phyloP scores from a whole-genome alignment of 305 asterid species.

The Rubia tinctorum region DNA sequence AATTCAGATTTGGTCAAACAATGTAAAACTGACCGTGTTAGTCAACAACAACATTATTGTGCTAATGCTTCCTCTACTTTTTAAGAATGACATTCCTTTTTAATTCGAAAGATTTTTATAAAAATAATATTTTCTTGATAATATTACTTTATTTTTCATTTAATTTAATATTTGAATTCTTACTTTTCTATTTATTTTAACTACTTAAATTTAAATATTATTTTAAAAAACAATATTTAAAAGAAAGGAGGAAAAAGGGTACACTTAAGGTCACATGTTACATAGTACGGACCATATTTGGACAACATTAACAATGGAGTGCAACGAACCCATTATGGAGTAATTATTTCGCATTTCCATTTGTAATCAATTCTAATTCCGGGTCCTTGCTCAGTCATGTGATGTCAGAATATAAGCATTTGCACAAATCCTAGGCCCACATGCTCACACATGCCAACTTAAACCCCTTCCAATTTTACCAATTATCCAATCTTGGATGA shows the following conservation, averaged over 20 bases:
- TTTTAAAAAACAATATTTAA: too few relatives aligned
- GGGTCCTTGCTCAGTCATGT: conserved; percentile 29
- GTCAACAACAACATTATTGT: background rate
- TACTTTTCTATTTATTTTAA: too few relatives aligned
- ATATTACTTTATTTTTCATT: too few relatives aligned
- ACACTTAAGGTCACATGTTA: conserved; percentile 10
- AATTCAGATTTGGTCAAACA: conserved; percentile 8
- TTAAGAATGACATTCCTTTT: too few relatives aligned
- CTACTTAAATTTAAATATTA: too few relatives aligned
- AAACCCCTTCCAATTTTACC: background rate
- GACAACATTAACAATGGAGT: background rate
- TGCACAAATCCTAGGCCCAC: conserved; percentile 43
- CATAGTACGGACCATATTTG: conserved; percentile 8
- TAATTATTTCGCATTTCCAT: background rate
- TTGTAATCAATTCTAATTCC: background rate
- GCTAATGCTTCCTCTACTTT: too few relatives aligned
- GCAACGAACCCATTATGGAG: background rate
- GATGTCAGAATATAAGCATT: conserved; percentile 47
- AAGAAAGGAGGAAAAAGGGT: too few relatives aligned
- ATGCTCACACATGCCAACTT: conserved; percentile 40
- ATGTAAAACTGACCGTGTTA: background rate
- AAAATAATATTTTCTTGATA: too few relatives aligned
- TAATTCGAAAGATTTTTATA: too few relatives aligned
- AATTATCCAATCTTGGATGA: too few relatives aligned
- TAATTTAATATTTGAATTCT: too few relatives aligned